Evolutionary conservation across 106 monocot species (phyloP).

Genomic region (Ottelia alismoides): DNA sequence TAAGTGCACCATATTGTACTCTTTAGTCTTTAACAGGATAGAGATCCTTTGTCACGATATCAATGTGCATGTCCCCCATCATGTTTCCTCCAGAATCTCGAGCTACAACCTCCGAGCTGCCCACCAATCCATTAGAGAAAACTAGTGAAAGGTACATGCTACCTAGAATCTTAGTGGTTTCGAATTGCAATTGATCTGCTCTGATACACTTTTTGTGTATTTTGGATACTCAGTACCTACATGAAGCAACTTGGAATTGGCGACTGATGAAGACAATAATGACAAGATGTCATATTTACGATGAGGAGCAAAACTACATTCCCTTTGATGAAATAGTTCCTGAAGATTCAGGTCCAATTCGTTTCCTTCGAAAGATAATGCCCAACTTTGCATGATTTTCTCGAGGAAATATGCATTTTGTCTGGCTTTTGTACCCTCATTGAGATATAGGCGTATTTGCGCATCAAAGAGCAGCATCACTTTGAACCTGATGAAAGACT

Average conservation of each 20-base stretch:
- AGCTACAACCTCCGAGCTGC: constrained; percentile 84
- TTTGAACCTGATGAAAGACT: too few relatives aligned
- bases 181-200: too few relatives aligned
- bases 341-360: constrained; percentile 47
- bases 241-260: constrained; percentile 91
- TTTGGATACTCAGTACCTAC: constrained; percentile 72
- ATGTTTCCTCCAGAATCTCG: constrained; percentile 85
- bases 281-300: constrained; percentile 84
- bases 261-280: constrained; percentile 98
- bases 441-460: too few relatives aligned
- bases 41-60: constrained; percentile 95
- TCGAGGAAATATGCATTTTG: too few relatives aligned
- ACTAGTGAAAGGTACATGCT: constrained; percentile 80
- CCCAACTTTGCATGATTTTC: constrained; percentile 65
- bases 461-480: too few relatives aligned
- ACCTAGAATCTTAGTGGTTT: too few relatives aligned
- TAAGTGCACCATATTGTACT: too few relatives aligned
- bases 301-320: constrained; percentile 60
- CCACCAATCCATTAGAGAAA: constrained; percentile 62
- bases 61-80: constrained; percentile 90
- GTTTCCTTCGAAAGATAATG: constrained; percentile 59
- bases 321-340: constrained; percentile 70
- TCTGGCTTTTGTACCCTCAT: too few relatives aligned
- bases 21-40: constrained; percentile 81
- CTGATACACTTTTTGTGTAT: too few relatives aligned